Percentiles rank a stretch among this genome's conserved stretches.
These are phyloP conservation scores for Candida arabinofermentans DNA, from an alignment of 805 yeast genomes.

Conservation along the genomic window DNA sequence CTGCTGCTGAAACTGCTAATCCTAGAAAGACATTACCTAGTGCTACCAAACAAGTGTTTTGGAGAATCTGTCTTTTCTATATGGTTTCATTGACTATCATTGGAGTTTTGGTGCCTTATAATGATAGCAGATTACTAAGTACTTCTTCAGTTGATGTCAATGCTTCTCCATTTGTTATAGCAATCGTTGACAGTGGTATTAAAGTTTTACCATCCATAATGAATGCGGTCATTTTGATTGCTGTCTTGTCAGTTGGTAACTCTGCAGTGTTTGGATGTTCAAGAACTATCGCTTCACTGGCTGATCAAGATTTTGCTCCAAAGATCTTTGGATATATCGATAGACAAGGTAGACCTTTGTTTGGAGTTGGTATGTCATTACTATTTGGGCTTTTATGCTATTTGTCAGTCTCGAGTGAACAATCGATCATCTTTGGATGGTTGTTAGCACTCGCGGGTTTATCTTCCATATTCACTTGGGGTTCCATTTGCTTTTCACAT, in stretches of 20 bases:
- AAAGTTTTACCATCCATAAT: slow-evolving; percentile 63
- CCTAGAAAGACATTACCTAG: slow-evolving; percentile 51
- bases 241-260: slow-evolving; percentile 72
- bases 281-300: slow-evolving; percentile 62
- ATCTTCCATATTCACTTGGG: slow-evolving; percentile 74
- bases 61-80: slow-evolving; percentile 53
- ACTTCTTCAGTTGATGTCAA: slow-evolving; percentile 45
- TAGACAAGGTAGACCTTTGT: slow-evolving; percentile 69
- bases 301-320: slow-evolving; percentile 68
- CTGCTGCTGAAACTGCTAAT: slow-evolving; percentile 56
- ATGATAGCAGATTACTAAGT: slow-evolving; percentile 44
- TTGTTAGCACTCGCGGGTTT: slow-evolving; percentile 71
- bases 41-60: slow-evolving; percentile 56
- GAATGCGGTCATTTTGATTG: slow-evolving; percentile 66
- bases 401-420: slow-evolving; percentile 53
- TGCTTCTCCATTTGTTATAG: slow-evolving; percentile 75
- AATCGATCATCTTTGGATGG: slow-evolving; percentile 63
- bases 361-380: slow-evolving; percentile 54
- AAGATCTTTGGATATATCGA: slow-evolving; percentile 61
- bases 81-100: slow-evolving; percentile 44
- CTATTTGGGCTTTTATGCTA: slow-evolving; percentile 54
- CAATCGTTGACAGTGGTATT: slow-evolving; percentile 58
- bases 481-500: slow-evolving; percentile 62
- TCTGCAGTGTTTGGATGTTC: slow-evolving; percentile 70
- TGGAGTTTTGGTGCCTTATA: slow-evolving; percentile 54